Evolutionary conservation across 257 asterid genomes (phyloP).

Genomic region (Fraxinus excelsior): DNA sequence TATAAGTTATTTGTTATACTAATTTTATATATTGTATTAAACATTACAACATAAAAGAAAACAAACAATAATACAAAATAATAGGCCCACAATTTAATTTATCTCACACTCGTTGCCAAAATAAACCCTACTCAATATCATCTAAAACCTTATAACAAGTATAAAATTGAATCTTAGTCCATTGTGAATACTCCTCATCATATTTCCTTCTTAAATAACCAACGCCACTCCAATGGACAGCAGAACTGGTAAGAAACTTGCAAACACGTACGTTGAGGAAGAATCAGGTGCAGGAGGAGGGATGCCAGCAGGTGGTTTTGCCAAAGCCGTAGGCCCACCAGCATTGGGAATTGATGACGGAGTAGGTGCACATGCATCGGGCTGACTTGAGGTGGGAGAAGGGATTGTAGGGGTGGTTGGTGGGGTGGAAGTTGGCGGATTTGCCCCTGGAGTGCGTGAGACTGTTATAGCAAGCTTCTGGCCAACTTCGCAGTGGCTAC

Average conservation of each 20-base stretch:
- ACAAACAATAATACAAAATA: too few species aligned
- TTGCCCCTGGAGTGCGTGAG: constrained; percentile 32
- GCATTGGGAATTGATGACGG: not conserved
- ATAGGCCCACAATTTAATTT: too few species aligned
- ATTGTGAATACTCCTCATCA: too few species aligned
- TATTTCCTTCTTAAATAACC: not conserved
- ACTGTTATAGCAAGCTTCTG: constrained; percentile 46
- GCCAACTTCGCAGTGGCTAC: constrained; percentile 43
- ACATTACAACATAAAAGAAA: too few species aligned
- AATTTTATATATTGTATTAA: too few species aligned
- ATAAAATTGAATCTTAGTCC: too few species aligned
- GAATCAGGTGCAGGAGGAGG: constrained; percentile 8
- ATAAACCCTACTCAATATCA: too few species aligned
- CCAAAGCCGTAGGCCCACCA: not conserved
- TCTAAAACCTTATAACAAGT: too few species aligned
- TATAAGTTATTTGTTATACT: too few species aligned
- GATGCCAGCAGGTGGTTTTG: not conserved
- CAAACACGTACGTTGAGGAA: constrained; percentile 16
- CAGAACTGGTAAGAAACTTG: constrained; percentile 8
- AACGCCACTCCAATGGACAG: not conserved
- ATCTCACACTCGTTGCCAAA: too few species aligned
- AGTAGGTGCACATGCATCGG: constrained; percentile 35
- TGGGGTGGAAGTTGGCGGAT: constrained; percentile 25
- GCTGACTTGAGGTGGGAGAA: constrained; percentile 25
- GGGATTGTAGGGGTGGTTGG: constrained; percentile 26